These are phyloP conservation scores for Dicorynia guianensis DNA, from an alignment of 306 rosid species.

Conservation along the genomic window DNA sequence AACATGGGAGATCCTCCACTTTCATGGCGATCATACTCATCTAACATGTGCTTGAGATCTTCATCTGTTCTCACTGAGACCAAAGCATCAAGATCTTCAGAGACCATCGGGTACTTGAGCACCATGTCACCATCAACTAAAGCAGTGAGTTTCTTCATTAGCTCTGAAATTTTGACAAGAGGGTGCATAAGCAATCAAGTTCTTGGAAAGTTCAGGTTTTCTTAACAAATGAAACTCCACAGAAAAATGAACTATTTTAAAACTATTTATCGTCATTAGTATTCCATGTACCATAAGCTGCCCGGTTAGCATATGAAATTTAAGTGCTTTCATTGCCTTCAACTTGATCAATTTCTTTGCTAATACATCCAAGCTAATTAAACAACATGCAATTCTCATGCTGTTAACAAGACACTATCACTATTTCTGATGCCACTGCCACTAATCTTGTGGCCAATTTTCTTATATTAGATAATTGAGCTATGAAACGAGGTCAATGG, in stretches of 20 bases:
- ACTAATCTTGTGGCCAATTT: neutral
- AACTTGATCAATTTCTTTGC: neutral
- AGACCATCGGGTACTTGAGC: slow-evolving; percentile 70
- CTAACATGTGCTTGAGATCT: slow-evolving; percentile 80
- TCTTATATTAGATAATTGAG: neutral
- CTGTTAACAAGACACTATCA: neutral
- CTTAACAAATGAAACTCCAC: neutral
- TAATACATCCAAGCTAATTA: neutral
- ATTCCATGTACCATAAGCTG: neutral
- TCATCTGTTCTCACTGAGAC: slow-evolving; percentile 69
- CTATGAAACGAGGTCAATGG: neutral
- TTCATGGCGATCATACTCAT: slow-evolving; percentile 66
- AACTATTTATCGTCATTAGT: neutral
- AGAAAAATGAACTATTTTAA: neutral
- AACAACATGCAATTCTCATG: neutral
- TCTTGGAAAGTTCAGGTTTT: neutral
- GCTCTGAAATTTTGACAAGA: slow-evolving; percentile 47
- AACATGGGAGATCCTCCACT: slow-evolving; percentile 55
- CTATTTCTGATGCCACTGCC: neutral
- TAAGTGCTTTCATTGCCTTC: neutral
- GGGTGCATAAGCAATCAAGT: neutral
- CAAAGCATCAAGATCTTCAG: slow-evolving; percentile 73
- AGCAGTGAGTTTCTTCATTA: slow-evolving; percentile 64
- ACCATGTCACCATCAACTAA: slow-evolving; percentile 64
- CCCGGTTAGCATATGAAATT: neutral